Evolutionary conservation across 192 early-diverging fungal species (phyloP).

Genomic region (Coemansia sp.): DNA sequence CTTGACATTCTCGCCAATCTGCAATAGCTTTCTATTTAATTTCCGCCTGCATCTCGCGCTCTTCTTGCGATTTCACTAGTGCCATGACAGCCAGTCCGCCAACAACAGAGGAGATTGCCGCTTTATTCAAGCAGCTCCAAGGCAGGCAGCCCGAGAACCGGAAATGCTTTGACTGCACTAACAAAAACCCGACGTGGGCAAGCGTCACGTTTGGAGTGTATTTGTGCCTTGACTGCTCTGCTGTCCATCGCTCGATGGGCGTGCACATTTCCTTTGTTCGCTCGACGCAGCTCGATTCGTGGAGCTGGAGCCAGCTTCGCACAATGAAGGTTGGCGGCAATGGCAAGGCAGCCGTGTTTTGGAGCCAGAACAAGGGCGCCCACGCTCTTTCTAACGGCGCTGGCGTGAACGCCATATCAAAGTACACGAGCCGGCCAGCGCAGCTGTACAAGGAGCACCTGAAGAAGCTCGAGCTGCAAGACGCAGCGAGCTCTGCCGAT

Average conservation of each 20-base stretch:
- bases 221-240: constrained; percentile 93
- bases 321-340: constrained; percentile 90
- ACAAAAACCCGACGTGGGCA: constrained; percentile 94
- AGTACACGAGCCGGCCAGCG: constrained; percentile 73
- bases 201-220: constrained; percentile 92
- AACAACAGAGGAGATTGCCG: constrained; percentile 38
- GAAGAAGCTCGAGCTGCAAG: constrained; percentile 64
- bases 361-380: constrained; percentile 65
- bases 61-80: no score
- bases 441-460: constrained; percentile 80
- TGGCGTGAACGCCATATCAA: constrained; percentile 70
- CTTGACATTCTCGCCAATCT: not conserved
- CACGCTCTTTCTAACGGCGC: constrained; percentile 19
- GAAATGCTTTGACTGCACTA: constrained; percentile 92
- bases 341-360: constrained; percentile 71
- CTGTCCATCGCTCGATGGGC: constrained; percentile 93
- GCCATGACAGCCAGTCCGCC: constrained; percentile 30
- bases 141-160: constrained; percentile 50
- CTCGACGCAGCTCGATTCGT: constrained; percentile 84
- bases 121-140: constrained; percentile 44
- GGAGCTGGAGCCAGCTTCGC: constrained; percentile 90
- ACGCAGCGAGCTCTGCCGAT: constrained; percentile 39
- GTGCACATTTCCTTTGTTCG: constrained; percentile 97
- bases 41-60: no score
- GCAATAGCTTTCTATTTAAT: no score